Percentiles rank a stretch among this genome's conserved stretches.
Conservation (phyloP, 1,139 yeast genomes). For the Candida tropicalis region DNA sequence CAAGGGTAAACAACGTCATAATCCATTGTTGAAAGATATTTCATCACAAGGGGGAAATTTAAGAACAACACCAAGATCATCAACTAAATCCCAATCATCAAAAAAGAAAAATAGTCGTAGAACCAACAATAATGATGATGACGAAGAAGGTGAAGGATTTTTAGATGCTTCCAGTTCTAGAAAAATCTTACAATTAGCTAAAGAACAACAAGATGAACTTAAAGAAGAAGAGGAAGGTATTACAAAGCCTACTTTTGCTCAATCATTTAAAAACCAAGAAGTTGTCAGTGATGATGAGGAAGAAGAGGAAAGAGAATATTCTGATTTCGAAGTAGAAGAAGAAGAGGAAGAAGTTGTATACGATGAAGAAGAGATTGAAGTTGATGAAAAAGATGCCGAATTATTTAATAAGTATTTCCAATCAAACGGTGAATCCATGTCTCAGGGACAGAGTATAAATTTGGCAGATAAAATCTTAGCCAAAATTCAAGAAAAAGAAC, state of each 20-base stretch:
- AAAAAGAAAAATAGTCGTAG: conserved; percentile 5
- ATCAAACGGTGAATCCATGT: conserved; percentile 22
- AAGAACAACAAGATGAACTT: conserved; percentile 88
- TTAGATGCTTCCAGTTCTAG: conserved; percentile 84
- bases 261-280: conserved; percentile 25
- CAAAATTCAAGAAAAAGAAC: conserved; percentile 76
- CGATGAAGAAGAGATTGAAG: conserved; percentile 59
- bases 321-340: conserved; percentile 56
- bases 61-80: conserved; percentile 41
- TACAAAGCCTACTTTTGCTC: conserved; percentile 22
- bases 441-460: conserved; percentile 54
- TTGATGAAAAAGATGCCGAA: conserved; percentile 71
- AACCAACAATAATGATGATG: conserved; percentile 29
- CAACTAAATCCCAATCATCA: conserved; percentile 10
- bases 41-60: conserved; percentile 73
- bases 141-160: conserved; percentile 59
- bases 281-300: conserved; percentile 40
- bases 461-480: conserved; percentile 93
- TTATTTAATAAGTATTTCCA: conserved; percentile 69
- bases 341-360: conserved; percentile 44
- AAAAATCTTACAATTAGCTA: conserved; percentile 84
- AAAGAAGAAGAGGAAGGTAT: conserved; percentile 56
- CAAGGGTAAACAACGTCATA: conserved; percentile 62
- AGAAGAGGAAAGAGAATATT: conserved; percentile 36
- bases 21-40: conserved; percentile 77